A percentile compares a stretch with the other conserved stretches of the same genome.
phyloP scores from a whole-genome alignment of 2,329 filamentous ascomycete genomes.

The Trichoderma harzianum region DNA sequence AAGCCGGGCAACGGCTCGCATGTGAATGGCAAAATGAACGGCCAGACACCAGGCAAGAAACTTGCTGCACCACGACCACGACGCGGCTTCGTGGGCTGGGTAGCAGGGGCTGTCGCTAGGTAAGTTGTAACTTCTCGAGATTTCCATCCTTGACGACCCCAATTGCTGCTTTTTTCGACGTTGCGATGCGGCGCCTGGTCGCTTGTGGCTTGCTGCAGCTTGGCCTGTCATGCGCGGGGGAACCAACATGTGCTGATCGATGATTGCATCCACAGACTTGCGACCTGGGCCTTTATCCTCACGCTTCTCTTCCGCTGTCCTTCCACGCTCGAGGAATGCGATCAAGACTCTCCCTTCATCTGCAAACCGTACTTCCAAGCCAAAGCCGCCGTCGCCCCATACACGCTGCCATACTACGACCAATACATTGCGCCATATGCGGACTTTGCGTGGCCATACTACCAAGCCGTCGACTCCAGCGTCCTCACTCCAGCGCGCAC shows the following conservation, averaged over 20 bases:
- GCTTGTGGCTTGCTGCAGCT: not conserved
- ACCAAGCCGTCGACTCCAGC: conserved; percentile 55
- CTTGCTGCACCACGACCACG: conserved; percentile 22
- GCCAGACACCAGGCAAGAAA: conserved; percentile 27
- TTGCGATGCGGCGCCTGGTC: not conserved
- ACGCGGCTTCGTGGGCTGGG: conserved; percentile 34
- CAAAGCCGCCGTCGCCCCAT: conserved; percentile 63
- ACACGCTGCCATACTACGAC: conserved; percentile 81
- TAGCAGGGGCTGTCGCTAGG: conserved; percentile 54
- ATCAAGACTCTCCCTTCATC: conserved; percentile 67
- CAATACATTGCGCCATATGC: conserved; percentile 81
- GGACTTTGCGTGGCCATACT: conserved; percentile 73
- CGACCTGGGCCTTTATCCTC: conserved; percentile 82
- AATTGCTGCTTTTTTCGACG: not conserved
- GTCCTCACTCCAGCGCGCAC: conserved; percentile 66
- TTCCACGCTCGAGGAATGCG: conserved; percentile 61
- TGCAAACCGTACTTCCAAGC: conserved; percentile 79
- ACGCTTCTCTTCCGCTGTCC: conserved; percentile 83
- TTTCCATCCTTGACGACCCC: not conserved
- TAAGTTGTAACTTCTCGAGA: conserved; percentile 30
- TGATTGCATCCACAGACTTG: conserved; percentile 50
- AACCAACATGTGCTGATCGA: not conserved
- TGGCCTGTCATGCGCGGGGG: not conserved
- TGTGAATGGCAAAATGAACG: conserved; percentile 32
- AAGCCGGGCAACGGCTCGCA: conserved; percentile 42